These are phyloP conservation scores for Vanrija humicola DNA, from an alignment of 1,284 basidiomycete species.

Conservation along the genomic window DNA sequence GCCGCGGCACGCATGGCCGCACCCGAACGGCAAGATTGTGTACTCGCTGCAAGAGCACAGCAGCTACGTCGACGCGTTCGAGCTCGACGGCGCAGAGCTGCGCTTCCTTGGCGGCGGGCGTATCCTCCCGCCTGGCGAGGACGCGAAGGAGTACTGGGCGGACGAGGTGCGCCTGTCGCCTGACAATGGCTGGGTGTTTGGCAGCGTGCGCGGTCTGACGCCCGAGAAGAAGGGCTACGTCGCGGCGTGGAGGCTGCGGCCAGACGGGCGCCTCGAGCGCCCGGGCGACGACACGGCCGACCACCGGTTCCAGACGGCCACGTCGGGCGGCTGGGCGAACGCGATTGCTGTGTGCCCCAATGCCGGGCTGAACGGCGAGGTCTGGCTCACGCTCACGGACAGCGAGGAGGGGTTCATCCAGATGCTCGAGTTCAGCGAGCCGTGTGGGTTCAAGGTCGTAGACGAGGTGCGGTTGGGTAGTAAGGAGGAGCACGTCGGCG, in stretches of 20 bases:
- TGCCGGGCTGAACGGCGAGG: constrained; percentile 16
- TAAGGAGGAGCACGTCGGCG: constrained; percentile 21
- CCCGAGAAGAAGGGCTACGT: constrained; percentile 41
- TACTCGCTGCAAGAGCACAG: constrained; percentile 39
- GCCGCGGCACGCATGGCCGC: constrained; percentile 48
- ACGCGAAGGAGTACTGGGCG: constrained; percentile 31
- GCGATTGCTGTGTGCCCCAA: constrained; percentile 45
- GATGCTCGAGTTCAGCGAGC: constrained; percentile 32
- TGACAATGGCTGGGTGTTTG: constrained; percentile 36
- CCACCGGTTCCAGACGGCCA: constrained; percentile 39
- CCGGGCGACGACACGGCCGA: constrained; percentile 1
- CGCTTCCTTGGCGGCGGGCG: constrained; percentile 18
- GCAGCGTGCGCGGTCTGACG: constrained; percentile 45
- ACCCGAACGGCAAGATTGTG: constrained; percentile 45
- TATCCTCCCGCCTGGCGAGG: constrained; percentile 16
- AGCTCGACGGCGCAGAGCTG: constrained; percentile 13
- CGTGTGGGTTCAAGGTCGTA: constrained; percentile 23
- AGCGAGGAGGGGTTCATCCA: constrained; percentile 44
- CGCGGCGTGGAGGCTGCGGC: constrained; percentile 37
- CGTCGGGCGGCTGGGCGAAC: constrained; percentile 50
- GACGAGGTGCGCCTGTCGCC: constrained; percentile 47
- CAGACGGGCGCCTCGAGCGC: constrained; percentile 13
- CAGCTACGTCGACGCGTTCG: constrained; percentile 21
- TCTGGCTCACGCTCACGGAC: constrained; percentile 44
- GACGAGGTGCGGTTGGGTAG: constrained; percentile 12